Percentiles rank a stretch among this genome's conserved stretches.
Conservation (phyloP, 345 rosid genomes). For the Camelina hispida region DNA sequence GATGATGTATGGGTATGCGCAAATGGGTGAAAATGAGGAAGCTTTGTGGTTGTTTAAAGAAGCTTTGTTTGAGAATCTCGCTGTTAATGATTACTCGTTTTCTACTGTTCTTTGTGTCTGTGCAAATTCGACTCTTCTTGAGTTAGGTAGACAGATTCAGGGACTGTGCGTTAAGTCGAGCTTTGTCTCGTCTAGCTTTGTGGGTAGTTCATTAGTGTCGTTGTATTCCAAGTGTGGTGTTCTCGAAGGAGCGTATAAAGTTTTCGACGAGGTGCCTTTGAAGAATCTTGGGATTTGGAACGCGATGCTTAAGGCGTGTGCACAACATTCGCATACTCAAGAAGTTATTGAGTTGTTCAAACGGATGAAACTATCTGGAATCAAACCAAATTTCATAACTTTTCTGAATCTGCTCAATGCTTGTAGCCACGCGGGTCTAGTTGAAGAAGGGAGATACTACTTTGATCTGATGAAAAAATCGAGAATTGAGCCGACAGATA, state of each 20-base stretch:
- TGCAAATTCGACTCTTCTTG: slow-evolving; percentile 68
- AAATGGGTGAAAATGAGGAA: slow-evolving; percentile 71
- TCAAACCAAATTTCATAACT: slow-evolving; percentile 82
- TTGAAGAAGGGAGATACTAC: slow-evolving; percentile 62
- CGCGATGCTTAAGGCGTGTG: slow-evolving; percentile 83
- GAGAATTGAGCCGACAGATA: slow-evolving; percentile 70
- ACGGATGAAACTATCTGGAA: slow-evolving; percentile 56
- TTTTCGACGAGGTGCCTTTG: slow-evolving; percentile 57
- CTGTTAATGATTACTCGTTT: slow-evolving; percentile 83
- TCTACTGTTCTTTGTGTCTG: slow-evolving; percentile 82
- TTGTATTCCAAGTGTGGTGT: slow-evolving; percentile 83
- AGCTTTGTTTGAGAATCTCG: slow-evolving; percentile 58
- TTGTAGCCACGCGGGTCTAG: slow-evolving; percentile 87
- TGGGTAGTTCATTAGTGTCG: slow-evolving; percentile 81
- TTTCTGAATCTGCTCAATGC: slow-evolving; percentile 79
- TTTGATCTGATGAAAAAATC: slow-evolving; percentile 73
- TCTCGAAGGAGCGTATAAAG: slow-evolving; percentile 62
- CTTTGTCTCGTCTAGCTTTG: slow-evolving; percentile 68
- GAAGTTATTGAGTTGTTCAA: slow-evolving; percentile 61
- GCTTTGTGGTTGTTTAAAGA: slow-evolving; percentile 71
- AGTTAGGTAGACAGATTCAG: slow-evolving; percentile 87
- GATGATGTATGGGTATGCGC: slow-evolving; percentile 86
- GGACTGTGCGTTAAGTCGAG: slow-evolving; percentile 78
- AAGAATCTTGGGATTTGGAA: slow-evolving; percentile 91
- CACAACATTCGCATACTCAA: slow-evolving; percentile 68